Evolutionary conservation across 1,284 basidiomycete genomes (phyloP), one percentile per base, ranked within the genome.

Genomic region (Naganishia cerealis): DNA sequence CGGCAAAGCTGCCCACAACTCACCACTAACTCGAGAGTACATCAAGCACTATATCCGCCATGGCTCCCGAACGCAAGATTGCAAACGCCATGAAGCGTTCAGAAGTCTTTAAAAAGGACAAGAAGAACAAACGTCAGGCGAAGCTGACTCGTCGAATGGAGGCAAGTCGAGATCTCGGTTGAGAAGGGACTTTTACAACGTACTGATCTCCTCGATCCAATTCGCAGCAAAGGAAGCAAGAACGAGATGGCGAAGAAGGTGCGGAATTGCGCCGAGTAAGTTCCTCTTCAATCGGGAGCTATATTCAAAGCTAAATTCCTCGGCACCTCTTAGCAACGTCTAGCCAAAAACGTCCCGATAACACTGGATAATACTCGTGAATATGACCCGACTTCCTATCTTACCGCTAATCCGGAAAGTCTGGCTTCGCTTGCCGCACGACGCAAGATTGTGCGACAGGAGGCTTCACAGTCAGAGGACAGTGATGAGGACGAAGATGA

Each of bases 301-400:
- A 36, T 63, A 18, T 10, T 2, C 18, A 24, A 18, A 26, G 57
- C 21, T 29, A 13, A 46, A 12, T n/a, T 48, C 12, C 0, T 65
- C 16, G 12, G 67, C 3, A 24, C 21, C 53, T n/a, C 53, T 21
- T 59, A 93, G 91, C 89, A 88, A 86, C 87, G 93, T 70, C 81
- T 92, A 46, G 85, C 86, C 7, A 86, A 89, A 74, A 96, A 97
- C 83, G 84, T 94, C 24, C 92, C 95, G 0, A 85, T 87, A 50
- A 99, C 95, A 0, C 87, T 98, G 43, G 95, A 99, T 77, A 98
- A 97, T 79, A 91, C 88, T 62, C 87, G 94, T 70, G 88, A 94
- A 78, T 91, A 87, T 78, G 93, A 96, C 74, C 90, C 91, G 3
- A 75, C 71, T 8, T 91, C 90, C 46, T 89, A 89, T 75, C 82